Evolutionary conservation across 2,329 filamentous ascomycete species (phyloP).

Genomic region (Diaporthe sp.): DNA sequence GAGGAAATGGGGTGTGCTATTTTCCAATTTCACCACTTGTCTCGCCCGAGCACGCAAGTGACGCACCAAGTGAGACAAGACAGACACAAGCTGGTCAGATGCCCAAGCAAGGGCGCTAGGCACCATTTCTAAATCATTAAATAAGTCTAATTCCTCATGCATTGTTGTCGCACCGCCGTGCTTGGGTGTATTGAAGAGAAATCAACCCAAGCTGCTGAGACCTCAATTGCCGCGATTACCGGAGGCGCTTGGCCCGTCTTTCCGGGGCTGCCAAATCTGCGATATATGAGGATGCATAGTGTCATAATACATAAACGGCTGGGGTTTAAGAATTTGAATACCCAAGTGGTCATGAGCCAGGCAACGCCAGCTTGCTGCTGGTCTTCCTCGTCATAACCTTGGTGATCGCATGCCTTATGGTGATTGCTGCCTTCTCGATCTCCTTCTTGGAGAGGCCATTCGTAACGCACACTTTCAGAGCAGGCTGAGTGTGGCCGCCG

Average conservation of each 20-base stretch:
- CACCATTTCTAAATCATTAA: conserved; percentile 37
- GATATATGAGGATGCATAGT: background rate
- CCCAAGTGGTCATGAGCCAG: conserved; percentile 35
- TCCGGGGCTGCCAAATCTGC: background rate
- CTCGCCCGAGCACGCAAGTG: conserved; percentile 13
- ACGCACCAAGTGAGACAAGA: conserved; percentile 22
- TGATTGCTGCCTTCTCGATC: conserved; percentile 91
- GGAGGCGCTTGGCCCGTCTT: background rate
- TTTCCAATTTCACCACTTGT: conserved; percentile 14
- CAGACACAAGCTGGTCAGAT: conserved; percentile 4
- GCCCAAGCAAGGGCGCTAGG: conserved; percentile 10
- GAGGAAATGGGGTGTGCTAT: background rate
- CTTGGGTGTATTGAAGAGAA: background rate
- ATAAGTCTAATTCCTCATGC: conserved; percentile 21
- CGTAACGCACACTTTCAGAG: conserved; percentile 92
- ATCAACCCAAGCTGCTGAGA: background rate
- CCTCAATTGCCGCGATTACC: background rate
- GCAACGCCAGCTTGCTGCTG: conserved; percentile 61
- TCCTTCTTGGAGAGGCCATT: conserved; percentile 92
- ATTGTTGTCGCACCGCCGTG: background rate
- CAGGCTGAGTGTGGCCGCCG: conserved; percentile 79
- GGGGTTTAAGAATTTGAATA: background rate
- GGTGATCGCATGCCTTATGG: conserved; percentile 91
- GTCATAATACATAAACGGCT: background rate
- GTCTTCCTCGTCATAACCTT: conserved; percentile 84